A percentile compares a stretch with the other conserved stretches of the same genome.
Conservation (phyloP, 768 basidiomycete species). For the Podaxis sp. region DNA sequence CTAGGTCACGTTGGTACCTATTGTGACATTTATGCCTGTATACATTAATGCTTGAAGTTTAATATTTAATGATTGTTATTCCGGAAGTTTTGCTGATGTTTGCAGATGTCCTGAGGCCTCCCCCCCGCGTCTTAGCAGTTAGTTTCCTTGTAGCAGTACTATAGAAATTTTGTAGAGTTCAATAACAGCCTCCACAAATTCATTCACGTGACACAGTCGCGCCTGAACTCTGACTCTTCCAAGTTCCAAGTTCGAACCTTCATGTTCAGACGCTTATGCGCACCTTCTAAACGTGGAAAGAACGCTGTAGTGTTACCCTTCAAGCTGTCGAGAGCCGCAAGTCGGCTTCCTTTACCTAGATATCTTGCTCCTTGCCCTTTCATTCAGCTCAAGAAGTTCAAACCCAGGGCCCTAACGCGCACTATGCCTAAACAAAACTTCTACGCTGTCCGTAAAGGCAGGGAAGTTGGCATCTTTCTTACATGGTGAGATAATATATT, state of each 20-base stretch:
- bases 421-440: conserved; percentile 44
- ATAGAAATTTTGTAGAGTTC: no score
- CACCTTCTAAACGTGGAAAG: background rate
- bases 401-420: conserved; percentile 15
- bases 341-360: background rate
- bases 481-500: conserved; percentile 55
- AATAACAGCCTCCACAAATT: no score
- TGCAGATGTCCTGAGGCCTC: no score
- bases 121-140: no score
- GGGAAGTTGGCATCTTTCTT: conserved; percentile 60
- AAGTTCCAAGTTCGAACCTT: background rate
- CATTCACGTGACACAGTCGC: no score
- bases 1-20: background rate
- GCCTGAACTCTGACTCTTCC: no score
- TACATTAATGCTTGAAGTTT: background rate
- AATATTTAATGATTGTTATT: no score
- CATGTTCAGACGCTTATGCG: background rate
- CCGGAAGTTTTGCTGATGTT: no score
- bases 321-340: background rate
- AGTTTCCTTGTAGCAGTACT: no score
- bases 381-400: background rate
- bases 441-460: conserved; percentile 76
- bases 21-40: background rate
- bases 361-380: background rate
- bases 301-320: background rate